A percentile compares a stretch with the other conserved stretches of the same genome.
Conservation (phyloP, 768 basidiomycete genomes). For the Exidia glandulosa region DNA sequence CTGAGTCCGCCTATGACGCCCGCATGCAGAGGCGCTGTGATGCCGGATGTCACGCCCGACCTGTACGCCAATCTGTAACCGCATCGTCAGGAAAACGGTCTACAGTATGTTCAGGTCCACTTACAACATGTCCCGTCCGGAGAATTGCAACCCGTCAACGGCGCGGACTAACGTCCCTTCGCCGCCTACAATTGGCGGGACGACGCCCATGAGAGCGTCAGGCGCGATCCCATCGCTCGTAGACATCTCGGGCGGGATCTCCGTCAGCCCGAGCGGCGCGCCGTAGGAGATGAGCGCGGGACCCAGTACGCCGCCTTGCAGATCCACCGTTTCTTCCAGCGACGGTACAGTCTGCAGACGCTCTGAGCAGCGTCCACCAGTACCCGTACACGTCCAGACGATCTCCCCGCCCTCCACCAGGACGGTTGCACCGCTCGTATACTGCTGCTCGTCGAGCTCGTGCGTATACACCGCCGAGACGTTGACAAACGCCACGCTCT, state of each 20-base stretch:
- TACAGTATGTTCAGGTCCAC: constrained; percentile 16
- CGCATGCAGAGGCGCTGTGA: constrained; percentile 33
- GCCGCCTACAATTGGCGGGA: constrained; percentile 43
- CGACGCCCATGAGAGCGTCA: constrained; percentile 10
- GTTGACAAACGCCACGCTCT: constrained; percentile 20
- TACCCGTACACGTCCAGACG: constrained; percentile 29
- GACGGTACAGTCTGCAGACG: constrained; percentile 2
- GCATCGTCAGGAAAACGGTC: not conserved
- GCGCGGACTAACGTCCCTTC: constrained; percentile 45
- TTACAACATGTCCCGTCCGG: constrained; percentile 59
- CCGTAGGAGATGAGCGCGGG: constrained; percentile 26
- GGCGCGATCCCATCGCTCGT: constrained; percentile 23
- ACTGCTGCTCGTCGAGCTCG: not conserved
- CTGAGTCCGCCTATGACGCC: constrained; percentile 53
- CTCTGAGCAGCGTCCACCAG: no score
- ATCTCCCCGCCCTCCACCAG: constrained; percentile 22
- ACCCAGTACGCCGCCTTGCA: constrained; percentile 19
- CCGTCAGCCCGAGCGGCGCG: constrained; percentile 22
- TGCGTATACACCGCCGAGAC: constrained; percentile 13
- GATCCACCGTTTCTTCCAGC: constrained; percentile 20
- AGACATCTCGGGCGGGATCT: constrained; percentile 23
- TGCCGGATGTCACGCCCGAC: constrained; percentile 53
- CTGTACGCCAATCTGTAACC: constrained; percentile 48
- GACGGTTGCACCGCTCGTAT: constrained; percentile 5
- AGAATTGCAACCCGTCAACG: constrained; percentile 50